Percentiles rank a stretch among this genome's conserved stretches.
These are phyloP conservation scores for Fusarium nelsonii DNA, from an alignment of 2,329 filamentous ascomycete species.

Conservation along the genomic window DNA sequence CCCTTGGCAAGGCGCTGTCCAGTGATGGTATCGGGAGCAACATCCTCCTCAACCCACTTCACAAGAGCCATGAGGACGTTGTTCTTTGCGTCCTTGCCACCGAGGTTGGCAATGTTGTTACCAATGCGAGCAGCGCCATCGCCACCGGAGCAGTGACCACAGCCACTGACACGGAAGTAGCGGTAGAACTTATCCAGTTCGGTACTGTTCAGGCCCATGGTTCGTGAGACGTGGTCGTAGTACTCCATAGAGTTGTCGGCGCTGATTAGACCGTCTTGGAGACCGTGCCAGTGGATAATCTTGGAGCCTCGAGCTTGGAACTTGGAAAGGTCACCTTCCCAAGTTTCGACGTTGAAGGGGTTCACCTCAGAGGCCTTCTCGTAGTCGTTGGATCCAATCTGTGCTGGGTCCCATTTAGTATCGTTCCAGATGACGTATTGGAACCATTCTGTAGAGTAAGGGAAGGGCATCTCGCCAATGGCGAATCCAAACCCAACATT, in stretches of 20 bases:
- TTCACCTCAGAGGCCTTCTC: constrained; percentile 49
- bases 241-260: constrained; percentile 46
- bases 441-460: constrained; percentile 49
- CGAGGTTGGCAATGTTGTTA: constrained; percentile 37
- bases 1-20: constrained; percentile 50
- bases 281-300: constrained; percentile 62
- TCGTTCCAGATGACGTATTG: constrained; percentile 58
- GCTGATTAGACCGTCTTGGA: constrained; percentile 40
- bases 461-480: constrained; percentile 1
- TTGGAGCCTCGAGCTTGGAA: constrained; percentile 58
- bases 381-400: constrained; percentile 56
- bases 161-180: constrained; percentile 62
- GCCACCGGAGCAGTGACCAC: constrained; percentile 64
- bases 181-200: constrained; percentile 63
- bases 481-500: constrained; percentile 44
- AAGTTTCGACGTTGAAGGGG: constrained; percentile 47
- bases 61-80: constrained; percentile 64
- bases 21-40: constrained; percentile 57
- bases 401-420: constrained; percentile 46
- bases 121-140: constrained; percentile 57
- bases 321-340: constrained; percentile 54
- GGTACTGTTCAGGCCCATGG: constrained; percentile 44
- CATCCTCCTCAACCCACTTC: constrained; percentile 60
- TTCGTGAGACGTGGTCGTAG: constrained; percentile 45
- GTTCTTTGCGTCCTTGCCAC: constrained; percentile 51